A percentile compares a stretch with the other conserved stretches of the same genome.
phyloP scores from a whole-genome alignment of 2,329 filamentous ascomycete genomes.

The Shiraia sp. region DNA sequence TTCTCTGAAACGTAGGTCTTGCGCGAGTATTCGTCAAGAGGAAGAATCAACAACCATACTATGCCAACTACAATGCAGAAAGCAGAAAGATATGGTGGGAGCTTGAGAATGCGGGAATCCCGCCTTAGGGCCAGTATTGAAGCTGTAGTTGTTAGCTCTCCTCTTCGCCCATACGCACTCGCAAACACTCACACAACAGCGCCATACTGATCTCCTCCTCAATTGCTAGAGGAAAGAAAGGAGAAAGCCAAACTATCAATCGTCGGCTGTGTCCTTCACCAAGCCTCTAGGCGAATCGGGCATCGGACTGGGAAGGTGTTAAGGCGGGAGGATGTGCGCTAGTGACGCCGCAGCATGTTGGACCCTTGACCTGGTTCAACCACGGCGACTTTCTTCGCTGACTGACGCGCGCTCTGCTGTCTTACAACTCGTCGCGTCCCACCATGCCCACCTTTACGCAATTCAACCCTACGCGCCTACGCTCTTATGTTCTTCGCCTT shows the following conservation, averaged over 20 bases:
- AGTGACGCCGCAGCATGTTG: slow-evolving; percentile 19
- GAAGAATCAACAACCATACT: slow-evolving; percentile 86
- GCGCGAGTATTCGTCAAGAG: slow-evolving; percentile 87
- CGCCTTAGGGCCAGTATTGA: slow-evolving; percentile 71
- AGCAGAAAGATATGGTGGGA: slow-evolving; percentile 85
- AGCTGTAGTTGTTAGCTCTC: slow-evolving; percentile 40
- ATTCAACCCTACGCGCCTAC: slow-evolving; percentile 73
- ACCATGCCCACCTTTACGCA: slow-evolving; percentile 54
- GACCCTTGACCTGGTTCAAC: too few relatives aligned
- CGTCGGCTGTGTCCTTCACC: slow-evolving; percentile 1
- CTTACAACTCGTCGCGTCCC: slow-evolving; percentile 15
- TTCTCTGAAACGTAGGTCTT: slow-evolving; percentile 97
- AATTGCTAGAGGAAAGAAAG: slow-evolving; percentile 9
- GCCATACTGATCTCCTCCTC: slow-evolving; percentile 34
- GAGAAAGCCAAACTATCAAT: background rate
- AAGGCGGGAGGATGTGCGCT: slow-evolving; percentile 18
- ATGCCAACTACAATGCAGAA: slow-evolving; percentile 84
- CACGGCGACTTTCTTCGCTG: slow-evolving; percentile 13
- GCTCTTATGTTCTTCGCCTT: slow-evolving; percentile 81
- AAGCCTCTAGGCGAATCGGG: slow-evolving; percentile 15
- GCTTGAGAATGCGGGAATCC: slow-evolving; percentile 78
- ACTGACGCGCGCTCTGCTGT: slow-evolving; percentile 16
- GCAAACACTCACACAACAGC: slow-evolving; percentile 35
- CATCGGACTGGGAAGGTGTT: slow-evolving; percentile 17
- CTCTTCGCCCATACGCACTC: background rate